Evolutionary conservation across 345 rosid species (phyloP).

Genomic region (Cardamine chenopodiifolia): DNA sequence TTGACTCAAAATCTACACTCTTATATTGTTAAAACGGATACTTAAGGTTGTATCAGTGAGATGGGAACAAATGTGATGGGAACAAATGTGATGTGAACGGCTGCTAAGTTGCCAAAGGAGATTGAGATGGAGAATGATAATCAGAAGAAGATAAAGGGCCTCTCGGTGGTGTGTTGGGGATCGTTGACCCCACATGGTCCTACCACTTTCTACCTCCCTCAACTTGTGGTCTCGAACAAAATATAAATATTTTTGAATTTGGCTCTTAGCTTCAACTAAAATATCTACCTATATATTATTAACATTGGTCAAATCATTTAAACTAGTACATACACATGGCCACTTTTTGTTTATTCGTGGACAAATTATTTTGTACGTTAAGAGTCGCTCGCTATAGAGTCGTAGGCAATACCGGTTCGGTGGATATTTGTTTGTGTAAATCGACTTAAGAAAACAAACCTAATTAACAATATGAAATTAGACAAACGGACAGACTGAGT

Average conservation of each 20-base stretch:
- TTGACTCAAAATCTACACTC: not conserved
- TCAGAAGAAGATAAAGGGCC: not conserved
- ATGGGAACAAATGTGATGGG: constrained; percentile 25
- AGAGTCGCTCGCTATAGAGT: not conserved
- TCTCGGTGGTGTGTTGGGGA: constrained; percentile 19
- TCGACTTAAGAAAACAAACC: not conserved
- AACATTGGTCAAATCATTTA: constrained; percentile 23
- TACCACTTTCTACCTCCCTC: constrained; percentile 19
- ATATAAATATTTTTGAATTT: not conserved
- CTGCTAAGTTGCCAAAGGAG: constrained; percentile 24
- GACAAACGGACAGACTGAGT: constrained; percentile 15
- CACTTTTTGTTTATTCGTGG: constrained; percentile 30
- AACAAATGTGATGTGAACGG: constrained; percentile 25
- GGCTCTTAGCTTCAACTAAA: constrained; percentile 19
- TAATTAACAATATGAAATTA: constrained; percentile 6
- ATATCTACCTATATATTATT: not conserved
- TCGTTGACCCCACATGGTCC: constrained; percentile 40
- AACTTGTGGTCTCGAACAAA: constrained; percentile 27
- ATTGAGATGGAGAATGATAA: not conserved
- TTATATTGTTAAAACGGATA: not conserved
- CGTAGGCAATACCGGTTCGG: constrained; percentile 22
- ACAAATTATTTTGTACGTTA: constrained; percentile 23
- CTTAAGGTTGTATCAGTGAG: not conserved
- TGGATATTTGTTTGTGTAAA: constrained; percentile 7
- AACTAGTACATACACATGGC: constrained; percentile 30